Conservation (phyloP, 768 basidiomycete species). For the Trametes cinnabarina region DNA sequence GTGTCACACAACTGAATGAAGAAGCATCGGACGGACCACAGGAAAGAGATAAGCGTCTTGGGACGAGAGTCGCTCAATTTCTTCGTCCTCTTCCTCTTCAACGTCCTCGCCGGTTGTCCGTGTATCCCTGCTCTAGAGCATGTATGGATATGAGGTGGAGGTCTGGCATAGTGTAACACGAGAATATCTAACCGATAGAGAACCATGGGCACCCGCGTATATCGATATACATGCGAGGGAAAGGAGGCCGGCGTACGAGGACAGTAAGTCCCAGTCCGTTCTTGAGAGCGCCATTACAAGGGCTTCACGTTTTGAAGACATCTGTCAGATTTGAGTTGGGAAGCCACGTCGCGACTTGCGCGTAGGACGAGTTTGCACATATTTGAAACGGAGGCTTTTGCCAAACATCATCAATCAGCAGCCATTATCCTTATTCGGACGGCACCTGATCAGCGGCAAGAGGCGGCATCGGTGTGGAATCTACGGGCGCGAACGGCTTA, state of each 20-base stretch:
- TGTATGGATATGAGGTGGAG: not conserved
- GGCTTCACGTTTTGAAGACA: no score
- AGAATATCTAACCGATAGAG: constrained; percentile 52
- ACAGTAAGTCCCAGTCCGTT: constrained; percentile 57
- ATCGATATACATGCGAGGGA: constrained; percentile 63
- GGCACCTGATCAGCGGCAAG: not conserved
- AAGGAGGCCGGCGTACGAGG: constrained; percentile 68
- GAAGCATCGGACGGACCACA: constrained; percentile 46
- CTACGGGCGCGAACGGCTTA: no score
- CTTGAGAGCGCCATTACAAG: constrained; percentile 4
- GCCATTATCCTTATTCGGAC: not conserved
- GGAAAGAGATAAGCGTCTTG: constrained; percentile 76
- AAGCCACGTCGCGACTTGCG: constrained; percentile 11
- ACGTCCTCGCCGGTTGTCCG: constrained; percentile 29
- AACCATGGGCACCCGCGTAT: constrained; percentile 67
- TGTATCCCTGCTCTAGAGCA: constrained; percentile 13
- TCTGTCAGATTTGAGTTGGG: not conserved
- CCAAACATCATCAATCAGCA: constrained; percentile 22
- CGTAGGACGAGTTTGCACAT: constrained; percentile 19
- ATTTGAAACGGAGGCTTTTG: constrained; percentile 22
- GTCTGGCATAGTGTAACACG: not conserved
- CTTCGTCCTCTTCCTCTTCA: constrained; percentile 57
- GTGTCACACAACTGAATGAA: not conserved
- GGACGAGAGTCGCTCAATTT: constrained; percentile 59
- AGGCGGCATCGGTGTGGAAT: not conserved